Conservation (phyloP, 2,329 filamentous ascomycete species). For the Fusarium marasasianum region DNA sequence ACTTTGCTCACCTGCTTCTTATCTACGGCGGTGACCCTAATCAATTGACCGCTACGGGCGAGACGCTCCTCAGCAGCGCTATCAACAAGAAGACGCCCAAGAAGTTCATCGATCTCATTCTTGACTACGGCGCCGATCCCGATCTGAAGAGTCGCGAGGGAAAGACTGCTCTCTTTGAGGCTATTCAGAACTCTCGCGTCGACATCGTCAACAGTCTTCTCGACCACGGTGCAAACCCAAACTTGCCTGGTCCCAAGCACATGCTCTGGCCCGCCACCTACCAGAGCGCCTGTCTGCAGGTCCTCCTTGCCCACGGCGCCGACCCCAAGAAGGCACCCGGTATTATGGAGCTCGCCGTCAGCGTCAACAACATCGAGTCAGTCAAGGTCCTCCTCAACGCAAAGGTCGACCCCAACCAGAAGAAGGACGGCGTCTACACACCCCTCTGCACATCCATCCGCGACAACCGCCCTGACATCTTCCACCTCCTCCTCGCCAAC, state of each 20-base stretch:
- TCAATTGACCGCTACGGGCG: slow-evolving; percentile 62
- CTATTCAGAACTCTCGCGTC: slow-evolving; percentile 64
- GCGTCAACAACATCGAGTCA: slow-evolving; percentile 71
- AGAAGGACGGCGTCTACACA: slow-evolving; percentile 74
- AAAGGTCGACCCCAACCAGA: slow-evolving; percentile 68
- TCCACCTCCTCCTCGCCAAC: slow-evolving; percentile 65
- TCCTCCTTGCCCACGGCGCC: slow-evolving; percentile 68
- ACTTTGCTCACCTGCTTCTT: slow-evolving; percentile 67
- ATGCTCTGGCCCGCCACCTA: slow-evolving; percentile 73
- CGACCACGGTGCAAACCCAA: slow-evolving; percentile 70
- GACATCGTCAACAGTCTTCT: slow-evolving; percentile 63
- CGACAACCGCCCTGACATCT: slow-evolving; percentile 70
- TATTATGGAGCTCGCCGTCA: slow-evolving; percentile 71
- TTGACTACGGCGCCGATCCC: slow-evolving; percentile 67
- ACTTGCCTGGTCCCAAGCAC: slow-evolving; percentile 75
- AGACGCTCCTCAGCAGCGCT: slow-evolving; percentile 67
- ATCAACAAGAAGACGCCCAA: slow-evolving; percentile 68
- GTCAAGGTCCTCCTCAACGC: slow-evolving; percentile 66
- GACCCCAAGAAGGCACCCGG: slow-evolving; percentile 68
- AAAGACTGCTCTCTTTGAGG: slow-evolving; percentile 70
- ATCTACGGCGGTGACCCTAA: slow-evolving; percentile 69
- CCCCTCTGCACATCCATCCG: slow-evolving; percentile 75
- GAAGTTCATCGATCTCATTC: slow-evolving; percentile 65
- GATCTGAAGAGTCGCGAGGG: slow-evolving; percentile 69
- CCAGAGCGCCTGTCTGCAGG: slow-evolving; percentile 65